A percentile compares a stretch with the other conserved stretches of the same genome.
Evolutionary conservation across 371 early-diverging fungal species (phyloP).

Genomic region (Apophysomyces elegans): DNA sequence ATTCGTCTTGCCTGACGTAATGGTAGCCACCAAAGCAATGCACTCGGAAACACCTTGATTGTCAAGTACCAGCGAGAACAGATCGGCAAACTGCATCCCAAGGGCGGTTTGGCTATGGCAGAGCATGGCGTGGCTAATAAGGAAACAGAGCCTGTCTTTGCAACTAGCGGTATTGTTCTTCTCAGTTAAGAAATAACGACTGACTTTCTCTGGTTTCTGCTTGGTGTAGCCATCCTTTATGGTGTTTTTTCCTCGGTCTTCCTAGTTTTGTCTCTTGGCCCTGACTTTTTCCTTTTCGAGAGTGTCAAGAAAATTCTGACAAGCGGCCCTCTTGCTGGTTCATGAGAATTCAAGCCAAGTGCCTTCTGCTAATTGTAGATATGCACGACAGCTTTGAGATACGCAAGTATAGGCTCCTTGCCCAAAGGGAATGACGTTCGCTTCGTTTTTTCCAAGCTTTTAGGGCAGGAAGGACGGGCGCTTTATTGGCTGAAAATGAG

Average conservation of each 20-base stretch:
- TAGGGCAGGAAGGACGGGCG: too few relatives aligned
- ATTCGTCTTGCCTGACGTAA: constrained; percentile 10
- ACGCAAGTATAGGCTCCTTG: not conserved
- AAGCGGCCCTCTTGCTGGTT: not conserved
- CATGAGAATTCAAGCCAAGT: not conserved
- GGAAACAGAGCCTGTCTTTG: constrained; percentile 12
- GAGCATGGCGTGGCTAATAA: constrained; percentile 13
- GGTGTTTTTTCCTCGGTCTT: constrained; percentile 12
- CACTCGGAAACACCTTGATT: constrained; percentile 8
- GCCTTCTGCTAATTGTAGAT: not conserved
- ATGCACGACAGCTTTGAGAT: constrained; percentile 4
- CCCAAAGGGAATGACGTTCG: constrained; percentile 7
- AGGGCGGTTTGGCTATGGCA: constrained; percentile 8
- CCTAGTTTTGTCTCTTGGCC: constrained; percentile 1
- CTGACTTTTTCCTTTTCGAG: not conserved
- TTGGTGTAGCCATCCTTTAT: constrained; percentile 16
- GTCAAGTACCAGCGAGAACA: not conserved
- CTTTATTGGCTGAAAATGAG: too few relatives aligned
- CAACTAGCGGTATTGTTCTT: not conserved
- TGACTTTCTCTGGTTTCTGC: constrained; percentile 7
- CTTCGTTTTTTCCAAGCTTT: constrained; percentile 5
- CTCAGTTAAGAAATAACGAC: not conserved
- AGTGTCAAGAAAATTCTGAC: constrained; percentile 10
- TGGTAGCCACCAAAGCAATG: constrained; percentile 2
- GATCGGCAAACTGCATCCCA: constrained; percentile 9